Conservation (phyloP, 306 rosid species). For the Dalbergia cochinchinensis region DNA sequence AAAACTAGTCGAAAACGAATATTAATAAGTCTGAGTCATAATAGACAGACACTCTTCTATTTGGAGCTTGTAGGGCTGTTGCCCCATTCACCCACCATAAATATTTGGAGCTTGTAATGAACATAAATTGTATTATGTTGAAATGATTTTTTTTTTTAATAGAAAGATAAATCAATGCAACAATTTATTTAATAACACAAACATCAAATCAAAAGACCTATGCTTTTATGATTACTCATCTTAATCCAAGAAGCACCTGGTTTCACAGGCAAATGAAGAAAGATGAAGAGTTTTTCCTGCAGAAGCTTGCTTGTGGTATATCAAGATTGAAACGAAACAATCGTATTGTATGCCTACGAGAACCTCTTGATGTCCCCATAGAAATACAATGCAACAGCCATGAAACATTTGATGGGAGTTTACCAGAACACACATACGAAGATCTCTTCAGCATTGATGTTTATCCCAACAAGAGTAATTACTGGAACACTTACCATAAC, state of each 20-base stretch:
- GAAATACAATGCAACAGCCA: conserved; percentile 49
- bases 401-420: conserved; percentile 60
- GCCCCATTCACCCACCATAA: too few species aligned
- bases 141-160: background rate
- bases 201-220: conserved; percentile 29
- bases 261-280: conserved; percentile 74
- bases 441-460: conserved; percentile 39
- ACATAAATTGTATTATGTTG: background rate
- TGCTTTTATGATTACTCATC: background rate
- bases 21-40: too few species aligned
- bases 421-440: conserved; percentile 63
- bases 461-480: conserved; percentile 49
- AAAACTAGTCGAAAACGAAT: too few species aligned
- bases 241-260: conserved; percentile 30
- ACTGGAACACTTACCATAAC: conserved; percentile 1
- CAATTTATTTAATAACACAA: background rate
- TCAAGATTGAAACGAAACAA: conserved; percentile 62
- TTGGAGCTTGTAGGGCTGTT: too few species aligned
- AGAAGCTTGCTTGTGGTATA: conserved; percentile 68
- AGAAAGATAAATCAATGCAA: conserved; percentile 5
- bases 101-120: background rate
- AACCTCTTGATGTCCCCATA: conserved; percentile 42
- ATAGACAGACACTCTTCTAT: too few species aligned
- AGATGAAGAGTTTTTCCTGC: conserved; percentile 61
- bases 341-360: conserved; percentile 59